A percentile compares a stretch with the other conserved stretches of the same genome.
Conservation (phyloP, 208 protist genomes). For the Jaenimonas drosophilae region DNA sequence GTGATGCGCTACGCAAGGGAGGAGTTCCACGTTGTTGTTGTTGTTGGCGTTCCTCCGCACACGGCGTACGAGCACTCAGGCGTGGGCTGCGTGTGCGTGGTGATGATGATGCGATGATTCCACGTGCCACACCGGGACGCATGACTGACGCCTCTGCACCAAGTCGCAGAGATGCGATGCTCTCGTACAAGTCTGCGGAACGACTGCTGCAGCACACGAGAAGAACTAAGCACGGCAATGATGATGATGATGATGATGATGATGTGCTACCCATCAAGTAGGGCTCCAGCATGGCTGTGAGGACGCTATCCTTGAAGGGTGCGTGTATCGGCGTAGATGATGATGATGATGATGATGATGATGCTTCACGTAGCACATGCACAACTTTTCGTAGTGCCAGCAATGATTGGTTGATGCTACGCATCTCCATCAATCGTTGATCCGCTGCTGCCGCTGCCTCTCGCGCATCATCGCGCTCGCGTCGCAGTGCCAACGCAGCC, state of each 20-base stretch:
- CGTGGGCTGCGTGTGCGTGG: no score
- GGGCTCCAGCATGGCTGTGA: conserved; percentile 59
- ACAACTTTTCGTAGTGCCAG: conserved; percentile 74
- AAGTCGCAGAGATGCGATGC: conserved; percentile 51
- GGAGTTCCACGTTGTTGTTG: no score
- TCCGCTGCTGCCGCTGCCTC: conserved; percentile 6
- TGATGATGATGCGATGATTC: no score
- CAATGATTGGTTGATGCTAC: conserved; percentile 75
- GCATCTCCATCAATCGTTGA: conserved; percentile 31
- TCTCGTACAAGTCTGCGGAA: conserved; percentile 59
- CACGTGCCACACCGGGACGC: conserved; percentile 16
- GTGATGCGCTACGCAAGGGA: no score
- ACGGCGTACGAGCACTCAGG: no score
- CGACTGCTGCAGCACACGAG: conserved; percentile 58
- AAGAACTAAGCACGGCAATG: conserved; percentile 8
- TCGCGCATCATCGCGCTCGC: conserved; percentile 5
- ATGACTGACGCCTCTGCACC: conserved; percentile 54
- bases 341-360: not conserved
- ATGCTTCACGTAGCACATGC: conserved; percentile 14
- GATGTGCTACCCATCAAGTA: conserved; percentile 19
- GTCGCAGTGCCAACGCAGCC: not conserved
- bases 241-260: not conserved
- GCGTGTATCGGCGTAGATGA: conserved; percentile 11
- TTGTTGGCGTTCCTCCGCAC: no score
- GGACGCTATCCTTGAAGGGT: conserved; percentile 58